These are phyloP conservation scores for Sorghum bicolor DNA, from an alignment of 176 grass and related monocot species.

Conservation along the genomic window Sorghum_bicolor_NCBIv3 NC_012877.2:4090001-4090500, in stretches of 20 bases:
- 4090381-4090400: not conserved
- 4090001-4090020: not conserved
- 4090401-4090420: conserved; percentile 44
- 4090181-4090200: conserved; percentile 28
- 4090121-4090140: not conserved
- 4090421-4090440: conserved; percentile 31
- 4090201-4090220: not conserved
- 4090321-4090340: conserved; percentile 51
- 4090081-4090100: conserved; percentile 17
- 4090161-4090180: conserved; percentile 6
- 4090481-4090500: not conserved
- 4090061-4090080: not conserved
- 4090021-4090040: not conserved
- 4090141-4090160: conserved; percentile 11
- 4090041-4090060: not conserved
- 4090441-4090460: conserved; percentile 22
- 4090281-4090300: not conserved
- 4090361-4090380: conserved; percentile 40
- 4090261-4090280: not conserved
- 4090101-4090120: conserved; percentile 11
- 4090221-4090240: not conserved
- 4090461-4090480: not conserved
- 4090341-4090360: conserved; percentile 58
- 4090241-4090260: conserved; percentile 10
- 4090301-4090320: conserved; percentile 5